A percentile compares a stretch with the other conserved stretches of the same genome.
Evolutionary conservation across 108 stramenopile species (phyloP).

Genomic region (Cyclotella atomus): DNA sequence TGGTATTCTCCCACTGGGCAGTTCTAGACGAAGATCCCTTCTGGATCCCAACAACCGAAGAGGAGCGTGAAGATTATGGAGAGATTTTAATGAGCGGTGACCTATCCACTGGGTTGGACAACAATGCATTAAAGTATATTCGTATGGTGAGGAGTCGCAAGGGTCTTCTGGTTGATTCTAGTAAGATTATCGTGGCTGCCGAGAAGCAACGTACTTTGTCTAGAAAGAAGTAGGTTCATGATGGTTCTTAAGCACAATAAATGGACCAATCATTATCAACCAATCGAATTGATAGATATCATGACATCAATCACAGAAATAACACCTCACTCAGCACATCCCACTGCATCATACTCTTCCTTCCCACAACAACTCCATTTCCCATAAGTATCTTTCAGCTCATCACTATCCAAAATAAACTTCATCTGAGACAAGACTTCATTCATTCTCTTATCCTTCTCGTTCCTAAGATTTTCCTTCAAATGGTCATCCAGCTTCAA

Average conservation of each 20-base stretch:
- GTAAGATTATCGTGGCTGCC: conserved; percentile 85
- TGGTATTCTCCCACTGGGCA: conserved; percentile 88
- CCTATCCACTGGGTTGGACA: conserved; percentile 82
- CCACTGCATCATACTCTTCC: conserved; percentile 50
- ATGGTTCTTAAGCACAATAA: background rate
- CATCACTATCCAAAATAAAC: conserved; percentile 76
- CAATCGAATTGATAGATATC: too few relatives aligned
- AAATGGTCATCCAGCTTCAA: conserved; percentile 65
- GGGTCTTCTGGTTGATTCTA: conserved; percentile 86
- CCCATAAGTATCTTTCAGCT: conserved; percentile 57
- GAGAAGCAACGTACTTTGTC: conserved; percentile 93
- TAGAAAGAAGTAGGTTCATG: conserved; percentile 61
- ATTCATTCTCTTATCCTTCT: conserved; percentile 65
- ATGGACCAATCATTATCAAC: background rate
- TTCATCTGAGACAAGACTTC: conserved; percentile 71
- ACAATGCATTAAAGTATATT: conserved; percentile 83
- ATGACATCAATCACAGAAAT: too few relatives aligned
- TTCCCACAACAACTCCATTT: conserved; percentile 67
- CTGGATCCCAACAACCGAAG: conserved; percentile 91
- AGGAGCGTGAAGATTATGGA: conserved; percentile 93
- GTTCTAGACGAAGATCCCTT: conserved; percentile 89
- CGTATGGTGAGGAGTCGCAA: conserved; percentile 84
- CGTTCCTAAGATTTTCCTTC: conserved; percentile 66
- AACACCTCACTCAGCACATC: conserved; percentile 27
- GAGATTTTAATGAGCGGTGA: conserved; percentile 81